These are phyloP conservation scores for Dendrobium officinale DNA, from an alignment of 106 monocot species.

Conservation along the genomic window DNA sequence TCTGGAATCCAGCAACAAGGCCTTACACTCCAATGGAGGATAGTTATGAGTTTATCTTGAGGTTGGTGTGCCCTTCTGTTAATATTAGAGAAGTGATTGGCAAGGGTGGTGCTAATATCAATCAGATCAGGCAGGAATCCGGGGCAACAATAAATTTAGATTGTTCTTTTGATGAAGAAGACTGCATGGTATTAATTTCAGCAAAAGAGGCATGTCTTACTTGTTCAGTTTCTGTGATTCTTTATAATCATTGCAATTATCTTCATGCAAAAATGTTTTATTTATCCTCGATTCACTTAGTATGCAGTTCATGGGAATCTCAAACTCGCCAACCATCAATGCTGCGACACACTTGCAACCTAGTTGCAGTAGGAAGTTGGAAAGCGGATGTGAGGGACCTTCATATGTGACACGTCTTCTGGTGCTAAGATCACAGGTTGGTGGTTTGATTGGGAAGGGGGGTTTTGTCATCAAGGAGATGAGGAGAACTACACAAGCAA, in stretches of 20 bases:
- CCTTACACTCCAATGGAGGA: background rate
- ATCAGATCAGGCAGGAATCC: conserved; percentile 37
- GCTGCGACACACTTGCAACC: conserved; percentile 50
- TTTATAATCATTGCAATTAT: background rate
- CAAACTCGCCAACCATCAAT: conserved; percentile 42
- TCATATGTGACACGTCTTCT: conserved; percentile 48
- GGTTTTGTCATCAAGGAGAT: conserved; percentile 53
- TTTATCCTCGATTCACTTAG: conserved; percentile 4
- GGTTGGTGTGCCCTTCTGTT: conserved; percentile 40
- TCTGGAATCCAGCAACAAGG: conserved; percentile 5
- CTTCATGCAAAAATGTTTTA: background rate
- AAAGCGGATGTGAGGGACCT: conserved; percentile 32
- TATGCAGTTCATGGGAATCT: conserved; percentile 41
- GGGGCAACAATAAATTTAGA: conserved; percentile 36
- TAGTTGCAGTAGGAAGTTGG: conserved; percentile 47
- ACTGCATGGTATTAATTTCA: conserved; percentile 34
- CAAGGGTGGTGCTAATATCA: conserved; percentile 32
- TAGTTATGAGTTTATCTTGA: conserved; percentile 25
- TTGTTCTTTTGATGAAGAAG: conserved; percentile 29
- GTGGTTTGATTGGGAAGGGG: conserved; percentile 64
- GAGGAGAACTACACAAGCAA: conserved; percentile 48
- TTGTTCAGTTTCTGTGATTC: background rate
- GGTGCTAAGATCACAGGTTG: conserved; percentile 47
- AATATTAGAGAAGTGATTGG: conserved; percentile 58
- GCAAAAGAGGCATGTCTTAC: conserved; percentile 22